Base-by-base conservation (phyloP, 2,329 filamentous ascomycete genomes). In the Podosphaera aphanis region DNA sequence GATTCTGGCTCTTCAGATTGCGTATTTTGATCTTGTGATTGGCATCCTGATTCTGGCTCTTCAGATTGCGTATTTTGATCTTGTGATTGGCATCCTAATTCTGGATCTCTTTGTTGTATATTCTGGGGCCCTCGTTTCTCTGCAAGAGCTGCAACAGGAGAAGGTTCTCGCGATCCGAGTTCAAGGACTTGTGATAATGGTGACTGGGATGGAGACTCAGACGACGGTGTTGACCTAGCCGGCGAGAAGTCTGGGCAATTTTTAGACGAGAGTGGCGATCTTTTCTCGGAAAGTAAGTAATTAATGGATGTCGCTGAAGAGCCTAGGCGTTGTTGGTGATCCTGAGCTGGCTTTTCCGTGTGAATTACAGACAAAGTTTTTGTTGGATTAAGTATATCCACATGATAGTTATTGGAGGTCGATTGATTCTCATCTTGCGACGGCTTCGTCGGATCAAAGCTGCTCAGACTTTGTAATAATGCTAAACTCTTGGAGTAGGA, bases 391-490 rank as follows among this genome's bases (percentile, higher is more conserved):
- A 18, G 6, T 33, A n/a, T 2, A 11, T n/a, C 36, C 45, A 45
- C 37, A 23, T 6, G 4, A n/a, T 20, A n/a, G n/a, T 39, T 39
- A 10, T 19, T 19, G 16, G 40, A 31, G 4, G 23, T 27, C n/a
- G 21, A 7, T 43, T 23, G 13, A 3, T 6, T 25, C 21, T 40
- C 10, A 15, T 43, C 35, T 50, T 47, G 16, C 42, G 42, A 39
- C 16, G 44, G 18, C 10, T 48, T 31, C 6, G 43, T 33, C 35
- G 48, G 48, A 23, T 54, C 49, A 43, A 52, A 56, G 29, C 45
- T 51, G 8, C 53, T 52, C 18, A 58, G 50, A 36, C 48, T 50
- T 48, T 56, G 53, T 19, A 57, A 49, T 18, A 58, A 47, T 21
- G 50, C 50, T 18, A 52, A 50, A 25, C 50, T 49, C 37, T 57